Base-by-base conservation (phyloP, 108 stramenopile species). In the Fragilariopsis cylindrus region DNA sequence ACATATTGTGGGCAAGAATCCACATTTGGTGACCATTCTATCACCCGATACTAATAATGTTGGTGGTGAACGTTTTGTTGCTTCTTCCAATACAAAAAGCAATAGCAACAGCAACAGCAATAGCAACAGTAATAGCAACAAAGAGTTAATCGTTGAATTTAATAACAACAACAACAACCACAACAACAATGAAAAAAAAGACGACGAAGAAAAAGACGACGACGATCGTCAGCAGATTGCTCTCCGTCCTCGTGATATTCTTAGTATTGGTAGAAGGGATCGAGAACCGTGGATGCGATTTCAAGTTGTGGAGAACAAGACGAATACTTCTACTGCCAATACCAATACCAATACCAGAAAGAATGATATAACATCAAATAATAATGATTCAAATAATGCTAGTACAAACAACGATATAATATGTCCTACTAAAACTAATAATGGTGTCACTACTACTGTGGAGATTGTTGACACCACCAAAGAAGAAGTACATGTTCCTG, bases 231-330 rank as follows among this genome's bases (percentile, higher is more conserved):
- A 41, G 43, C 62, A 42, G 42, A 43, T 63, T 43, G 42, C 16
- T 8, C 43, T 63, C 4, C 62, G 49, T 63, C 15, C 40, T 69
- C 15, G 56, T 48, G 79, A 80, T 55, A 69, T 80, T n/a, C 58
- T 80, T 2, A 75, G 54, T 60, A 75, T 80, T 21, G 79, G 79
- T 21, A 65, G 74, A 71, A 69, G 71, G 45, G 73, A 75, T 62
- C 78, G 78, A 19, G 79, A 80, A 53, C 79, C 79, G 13, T 80
- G 79, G 79, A 71, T 74, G 69, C 48, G 79, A 9, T 75, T 76
- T 53, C 76, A 76, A 64, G 69, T 68, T 3, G 67, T 68, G 12
- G 49, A 68, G 30, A 43, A 60, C 18, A 40, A 7, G 12, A 44
- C 48, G 30, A 43, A 60, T 13, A 40, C 5, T 40, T 1, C 62